Percentiles rank a stretch among this genome's conserved stretches.
Conservation (phyloP, 2,329 filamentous ascomycete genomes). For the Aureobasidium pullulans region DNA sequence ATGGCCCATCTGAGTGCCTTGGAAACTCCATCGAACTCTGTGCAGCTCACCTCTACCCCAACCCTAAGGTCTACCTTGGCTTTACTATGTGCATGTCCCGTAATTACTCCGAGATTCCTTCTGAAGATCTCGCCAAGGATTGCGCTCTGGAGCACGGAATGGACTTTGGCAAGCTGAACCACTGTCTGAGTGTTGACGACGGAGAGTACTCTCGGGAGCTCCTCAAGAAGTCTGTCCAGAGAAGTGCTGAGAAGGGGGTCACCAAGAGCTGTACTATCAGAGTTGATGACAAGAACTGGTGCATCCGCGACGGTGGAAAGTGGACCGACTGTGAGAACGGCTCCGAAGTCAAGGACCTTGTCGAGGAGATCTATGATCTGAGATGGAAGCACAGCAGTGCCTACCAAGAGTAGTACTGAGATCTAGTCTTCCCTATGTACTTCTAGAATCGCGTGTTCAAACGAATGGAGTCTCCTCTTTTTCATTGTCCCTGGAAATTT, state of each 20-base stretch:
- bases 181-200: constrained; percentile 71
- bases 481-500: background rate
- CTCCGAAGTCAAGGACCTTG: constrained; percentile 60
- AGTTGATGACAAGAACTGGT: constrained; percentile 72
- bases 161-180: constrained; percentile 71
- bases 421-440: background rate
- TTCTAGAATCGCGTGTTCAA: too few species aligned
- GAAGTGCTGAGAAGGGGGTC: constrained; percentile 45
- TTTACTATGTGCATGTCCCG: constrained; percentile 85
- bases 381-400: constrained; percentile 44
- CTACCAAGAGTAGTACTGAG: background rate
- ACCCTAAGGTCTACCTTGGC: constrained; percentile 80
- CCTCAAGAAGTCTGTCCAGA: constrained; percentile 60
- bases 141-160: constrained; percentile 89
- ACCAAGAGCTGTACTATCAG: constrained; percentile 46
- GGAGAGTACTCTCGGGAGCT: constrained; percentile 62
- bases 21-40: constrained; percentile 94
- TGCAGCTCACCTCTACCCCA: constrained; percentile 71
- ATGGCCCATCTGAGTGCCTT: constrained; percentile 83
- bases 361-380: constrained; percentile 55
- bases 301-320: constrained; percentile 68
- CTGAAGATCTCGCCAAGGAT: constrained; percentile 68
- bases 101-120: constrained; percentile 70
- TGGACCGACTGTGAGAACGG: constrained; percentile 76
- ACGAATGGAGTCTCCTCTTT: background rate